phyloP scores from a whole-genome alignment of 208 protist species.

The Tritrichomonas musculus region DNA sequence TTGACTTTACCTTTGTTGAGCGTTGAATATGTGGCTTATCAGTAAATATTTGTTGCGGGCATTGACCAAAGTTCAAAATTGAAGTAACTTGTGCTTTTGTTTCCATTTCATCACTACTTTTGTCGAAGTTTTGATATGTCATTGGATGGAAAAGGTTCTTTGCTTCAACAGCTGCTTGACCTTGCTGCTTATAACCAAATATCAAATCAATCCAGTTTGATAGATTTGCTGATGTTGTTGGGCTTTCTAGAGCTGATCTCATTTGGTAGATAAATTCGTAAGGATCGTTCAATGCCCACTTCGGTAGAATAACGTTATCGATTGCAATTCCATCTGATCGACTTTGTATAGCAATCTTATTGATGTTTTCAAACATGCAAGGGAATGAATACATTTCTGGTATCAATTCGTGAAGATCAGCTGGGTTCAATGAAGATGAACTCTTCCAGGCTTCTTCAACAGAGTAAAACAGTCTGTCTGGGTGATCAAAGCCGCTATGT shows the following conservation, averaged over 20 bases:
- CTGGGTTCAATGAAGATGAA: neutral
- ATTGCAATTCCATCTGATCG: slow-evolving; percentile 41
- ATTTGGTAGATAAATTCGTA: slow-evolving; percentile 56
- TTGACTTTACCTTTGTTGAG: neutral
- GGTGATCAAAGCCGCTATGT: neutral
- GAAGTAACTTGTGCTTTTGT: neutral
- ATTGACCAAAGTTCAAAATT: slow-evolving; percentile 4
- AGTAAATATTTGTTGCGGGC: neutral
- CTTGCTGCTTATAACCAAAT: slow-evolving; percentile 60
- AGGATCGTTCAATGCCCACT: slow-evolving; percentile 35
- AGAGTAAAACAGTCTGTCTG: neutral
- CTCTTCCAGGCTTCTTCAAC: neutral
- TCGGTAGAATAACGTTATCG: slow-evolving; percentile 38
- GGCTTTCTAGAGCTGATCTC: slow-evolving; percentile 53
- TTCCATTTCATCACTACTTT: neutral
- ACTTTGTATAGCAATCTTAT: slow-evolving; percentile 47
- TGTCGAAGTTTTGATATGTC: neutral
- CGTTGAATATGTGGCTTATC: no score
- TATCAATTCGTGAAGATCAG: slow-evolving; percentile 45
- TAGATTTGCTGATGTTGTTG: slow-evolving; percentile 49
- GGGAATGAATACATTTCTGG: slow-evolving; percentile 60
- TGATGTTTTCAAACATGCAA: slow-evolving; percentile 51
- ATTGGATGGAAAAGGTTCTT: slow-evolving; percentile 21
- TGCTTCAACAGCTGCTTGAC: slow-evolving; percentile 32
- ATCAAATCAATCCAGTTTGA: slow-evolving; percentile 62